Percentiles rank a stretch among this genome's conserved stretches.
phyloP scores from a whole-genome alignment of 768 basidiomycete genomes.

The Rossbeevera mucosa region DNA sequence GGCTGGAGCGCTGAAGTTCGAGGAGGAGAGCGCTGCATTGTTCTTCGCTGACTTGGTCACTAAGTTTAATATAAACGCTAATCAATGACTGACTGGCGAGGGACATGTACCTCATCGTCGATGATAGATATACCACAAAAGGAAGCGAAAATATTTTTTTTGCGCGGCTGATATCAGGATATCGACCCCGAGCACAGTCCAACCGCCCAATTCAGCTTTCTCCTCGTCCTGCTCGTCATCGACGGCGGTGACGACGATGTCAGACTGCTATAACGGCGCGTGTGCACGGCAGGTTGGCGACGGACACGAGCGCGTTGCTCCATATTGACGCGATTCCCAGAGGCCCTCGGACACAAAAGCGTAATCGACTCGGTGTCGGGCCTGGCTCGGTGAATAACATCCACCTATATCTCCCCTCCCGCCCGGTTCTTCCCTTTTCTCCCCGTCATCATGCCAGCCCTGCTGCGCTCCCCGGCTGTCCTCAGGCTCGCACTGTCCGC shows the following conservation, averaged over 20 bases:
- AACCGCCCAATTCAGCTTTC: background rate
- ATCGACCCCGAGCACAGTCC: constrained; percentile 27
- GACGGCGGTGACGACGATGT: constrained; percentile 2
- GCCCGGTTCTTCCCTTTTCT: constrained; percentile 16
- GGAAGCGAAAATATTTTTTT: constrained; percentile 23
- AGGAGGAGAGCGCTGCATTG: background rate
- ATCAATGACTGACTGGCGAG: constrained; percentile 5
- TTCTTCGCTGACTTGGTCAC: background rate
- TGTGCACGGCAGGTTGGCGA: background rate
- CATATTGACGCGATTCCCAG: constrained; percentile 11
- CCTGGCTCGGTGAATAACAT: constrained; percentile 38
- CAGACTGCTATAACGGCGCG: background rate
- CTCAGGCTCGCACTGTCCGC: constrained; percentile 18
- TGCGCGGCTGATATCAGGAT: background rate
- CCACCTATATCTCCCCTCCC: constrained; percentile 20
- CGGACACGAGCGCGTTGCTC: constrained; percentile 1
- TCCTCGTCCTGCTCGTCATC: constrained; percentile 2
- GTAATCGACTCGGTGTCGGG: constrained; percentile 37
- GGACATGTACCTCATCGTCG: constrained; percentile 8
- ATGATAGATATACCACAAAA: constrained; percentile 12
- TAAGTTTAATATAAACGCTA: constrained; percentile 16
- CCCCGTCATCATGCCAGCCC: constrained; percentile 25
- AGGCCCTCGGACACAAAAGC: constrained; percentile 18
- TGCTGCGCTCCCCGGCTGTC: constrained; percentile 26
- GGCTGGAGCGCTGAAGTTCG: background rate